These are phyloP conservation scores for Aspergillus pseudotamarii DNA, from an alignment of 2,329 filamentous ascomycete species.

Conservation along the genomic window DNA sequence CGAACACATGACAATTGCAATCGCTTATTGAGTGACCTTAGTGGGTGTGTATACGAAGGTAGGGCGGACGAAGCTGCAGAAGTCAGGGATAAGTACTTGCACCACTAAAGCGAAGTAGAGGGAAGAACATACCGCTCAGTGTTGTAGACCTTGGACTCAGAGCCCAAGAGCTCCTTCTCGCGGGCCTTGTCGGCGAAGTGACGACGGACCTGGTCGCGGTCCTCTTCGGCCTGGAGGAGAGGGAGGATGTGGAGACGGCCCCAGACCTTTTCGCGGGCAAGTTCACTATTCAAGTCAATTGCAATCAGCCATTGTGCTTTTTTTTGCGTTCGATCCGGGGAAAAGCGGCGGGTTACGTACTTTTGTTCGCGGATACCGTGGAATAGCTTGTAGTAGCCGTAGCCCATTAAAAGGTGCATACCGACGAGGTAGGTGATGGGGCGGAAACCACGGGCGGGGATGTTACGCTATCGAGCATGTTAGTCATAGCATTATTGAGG, in stretches of 20 bases:
- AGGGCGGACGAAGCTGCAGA: conserved; percentile 73
- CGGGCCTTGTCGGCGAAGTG: conserved; percentile 83
- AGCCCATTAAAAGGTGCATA: conserved; percentile 78
- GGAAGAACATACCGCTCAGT: conserved; percentile 70
- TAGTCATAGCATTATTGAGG: conserved; percentile 10
- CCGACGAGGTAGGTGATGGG: conserved; percentile 77
- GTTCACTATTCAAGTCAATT: conserved; percentile 64
- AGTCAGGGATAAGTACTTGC: conserved; percentile 12
- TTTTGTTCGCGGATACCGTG: conserved; percentile 87
- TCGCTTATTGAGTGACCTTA: conserved; percentile 59
- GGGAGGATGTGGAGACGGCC: conserved; percentile 92
- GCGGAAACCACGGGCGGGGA: conserved; percentile 87
- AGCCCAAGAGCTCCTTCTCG: conserved; percentile 87
- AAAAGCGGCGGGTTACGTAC: conserved; percentile 56
- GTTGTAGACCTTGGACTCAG: conserved; percentile 83
- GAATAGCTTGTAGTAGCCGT: conserved; percentile 85
- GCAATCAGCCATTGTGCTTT: background rate
- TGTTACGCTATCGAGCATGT: conserved; percentile 68
- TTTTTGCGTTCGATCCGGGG: background rate
- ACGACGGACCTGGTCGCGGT: conserved; percentile 88
- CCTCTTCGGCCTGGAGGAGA: conserved; percentile 91
- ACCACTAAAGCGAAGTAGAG: background rate
- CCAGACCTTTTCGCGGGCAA: conserved; percentile 98
- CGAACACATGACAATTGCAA: conserved; percentile 13
- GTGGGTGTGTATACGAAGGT: conserved; percentile 75